Base-by-base conservation (phyloP, 2,329 filamentous ascomycete species). In the Pseudonectria foliicola region DNA sequence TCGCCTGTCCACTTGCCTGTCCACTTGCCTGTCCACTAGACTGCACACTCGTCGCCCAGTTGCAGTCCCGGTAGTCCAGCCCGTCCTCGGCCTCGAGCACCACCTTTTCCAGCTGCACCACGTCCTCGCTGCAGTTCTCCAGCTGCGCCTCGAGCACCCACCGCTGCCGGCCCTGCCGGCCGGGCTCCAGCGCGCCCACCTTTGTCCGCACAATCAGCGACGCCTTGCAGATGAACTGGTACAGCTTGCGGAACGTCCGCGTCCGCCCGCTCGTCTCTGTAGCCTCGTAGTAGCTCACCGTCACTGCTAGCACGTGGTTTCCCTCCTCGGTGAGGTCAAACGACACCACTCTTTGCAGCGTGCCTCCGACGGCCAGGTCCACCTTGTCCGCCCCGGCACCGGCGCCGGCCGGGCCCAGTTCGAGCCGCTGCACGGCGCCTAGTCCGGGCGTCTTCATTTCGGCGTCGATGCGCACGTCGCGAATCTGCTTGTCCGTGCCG, bases 271-370 rank as follows among this genome's bases (percentile, higher is more conserved):
- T 75, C 13, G 74, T 78, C 49, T 83, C 68, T n/a, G 73, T 75
- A 0, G 85, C 88, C 62, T 96, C 90, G 35, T 88, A 93, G 63
- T 96, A 96, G 46, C 83, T 90, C 40, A 96, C 85, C 35, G 87
- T 95, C 40, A 96, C 89, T 6, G 86, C 87, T 7, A 98, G 71
- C 10, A 95, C 86, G 60, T 98, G 89, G 49, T 85, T 89, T 0
- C 92, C 92, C 57, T 95, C 89, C 56, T 96, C 90, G 52, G 89
- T 92, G 25, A 98, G 71, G 52, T 94, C 85, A 56, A 94, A 93
- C 25, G 77, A 73, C 7, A 96, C 75, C 15, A 94, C 82, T 42
- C 77, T 80, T 59, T 96, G 90, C 31, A 94, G 54, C 18, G 85
- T 89, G 31, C 76, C 68, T 3, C 78, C 80, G 0, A 76, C 66